phyloP scores from a whole-genome alignment of 2,329 filamentous ascomycete genomes.

The Erysiphe pulchra region DNA sequence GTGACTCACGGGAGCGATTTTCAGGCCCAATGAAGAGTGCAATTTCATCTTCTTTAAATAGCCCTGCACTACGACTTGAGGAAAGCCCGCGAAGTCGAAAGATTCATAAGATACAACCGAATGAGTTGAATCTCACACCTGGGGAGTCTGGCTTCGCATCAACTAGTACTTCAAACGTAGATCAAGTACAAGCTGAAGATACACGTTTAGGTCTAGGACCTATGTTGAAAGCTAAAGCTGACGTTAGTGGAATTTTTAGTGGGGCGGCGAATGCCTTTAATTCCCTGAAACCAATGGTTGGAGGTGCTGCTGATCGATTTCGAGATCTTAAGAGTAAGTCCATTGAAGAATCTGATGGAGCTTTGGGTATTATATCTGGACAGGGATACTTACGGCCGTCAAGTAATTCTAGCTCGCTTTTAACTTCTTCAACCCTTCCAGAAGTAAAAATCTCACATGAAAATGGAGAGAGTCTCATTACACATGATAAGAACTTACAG shows the following conservation, averaged over 20 bases:
- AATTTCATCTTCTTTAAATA: constrained; percentile 14
- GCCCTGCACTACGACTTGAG: constrained; percentile 14
- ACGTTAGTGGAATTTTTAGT: constrained; percentile 51
- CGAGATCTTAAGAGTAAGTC: constrained; percentile 25
- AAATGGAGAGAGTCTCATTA: constrained; percentile 23
- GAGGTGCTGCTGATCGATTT: constrained; percentile 62
- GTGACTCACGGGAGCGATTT: constrained; percentile 11
- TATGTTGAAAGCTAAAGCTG: constrained; percentile 63
- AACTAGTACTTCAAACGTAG: not conserved
- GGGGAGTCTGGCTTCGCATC: constrained; percentile 1
- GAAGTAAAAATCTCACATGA: constrained; percentile 1
- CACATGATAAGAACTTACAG: constrained; percentile 28
- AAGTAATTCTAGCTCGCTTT: constrained; percentile 3
- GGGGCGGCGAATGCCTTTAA: constrained; percentile 42
- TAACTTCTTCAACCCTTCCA: constrained; percentile 4
- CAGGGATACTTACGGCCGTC: not conserved
- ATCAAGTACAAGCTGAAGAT: constrained; percentile 5
- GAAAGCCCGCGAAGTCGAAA: constrained; percentile 4
- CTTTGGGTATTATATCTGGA: constrained; percentile 55
- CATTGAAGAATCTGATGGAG: constrained; percentile 59
- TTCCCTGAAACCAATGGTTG: constrained; percentile 66
- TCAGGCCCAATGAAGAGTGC: constrained; percentile 11
- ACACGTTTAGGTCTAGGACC: constrained; percentile 59
- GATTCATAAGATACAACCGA: not conserved
- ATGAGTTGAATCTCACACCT: not conserved